Evolutionary conservation across 2,329 filamentous ascomycete species (phyloP).

Genomic region (Podosphaera fusca): DNA sequence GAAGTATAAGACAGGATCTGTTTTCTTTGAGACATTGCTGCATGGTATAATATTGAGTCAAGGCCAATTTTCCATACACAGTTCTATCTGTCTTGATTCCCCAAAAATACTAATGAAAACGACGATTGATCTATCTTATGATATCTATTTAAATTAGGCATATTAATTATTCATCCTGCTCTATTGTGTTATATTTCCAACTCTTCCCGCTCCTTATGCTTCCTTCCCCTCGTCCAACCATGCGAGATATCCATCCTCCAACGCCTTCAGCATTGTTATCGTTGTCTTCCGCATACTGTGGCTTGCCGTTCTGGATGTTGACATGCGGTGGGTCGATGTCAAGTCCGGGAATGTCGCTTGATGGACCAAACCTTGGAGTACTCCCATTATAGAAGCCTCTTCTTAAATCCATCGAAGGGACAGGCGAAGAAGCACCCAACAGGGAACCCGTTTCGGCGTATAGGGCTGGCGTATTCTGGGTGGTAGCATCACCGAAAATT

Average conservation of each 20-base stretch:
- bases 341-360: constrained; percentile 54
- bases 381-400: constrained; percentile 20
- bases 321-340: constrained; percentile 59
- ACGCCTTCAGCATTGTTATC: constrained; percentile 25
- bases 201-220: constrained; percentile 11
- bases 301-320: constrained; percentile 26
- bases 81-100: too few species aligned
- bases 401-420: constrained; percentile 53
- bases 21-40: too few species aligned
- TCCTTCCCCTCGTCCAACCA: constrained; percentile 30
- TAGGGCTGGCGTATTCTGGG: constrained; percentile 55
- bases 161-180: constrained; percentile 20
- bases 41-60: too few species aligned
- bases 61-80: too few species aligned
- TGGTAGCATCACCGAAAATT: constrained; percentile 78
- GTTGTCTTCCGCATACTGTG: constrained; percentile 17
- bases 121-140: not conserved
- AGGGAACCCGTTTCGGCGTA: constrained; percentile 64
- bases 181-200: constrained; percentile 17
- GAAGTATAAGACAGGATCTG: too few species aligned
- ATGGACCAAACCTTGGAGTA: constrained; percentile 25
- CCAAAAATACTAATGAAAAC: not conserved
- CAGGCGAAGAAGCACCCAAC: constrained; percentile 54
- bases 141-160: constrained; percentile 4
- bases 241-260: constrained; percentile 45